These are phyloP conservation scores for Bipolaris oryzae DNA, from an alignment of 2,329 filamentous ascomycete genomes.

Conservation along the genomic window DNA sequence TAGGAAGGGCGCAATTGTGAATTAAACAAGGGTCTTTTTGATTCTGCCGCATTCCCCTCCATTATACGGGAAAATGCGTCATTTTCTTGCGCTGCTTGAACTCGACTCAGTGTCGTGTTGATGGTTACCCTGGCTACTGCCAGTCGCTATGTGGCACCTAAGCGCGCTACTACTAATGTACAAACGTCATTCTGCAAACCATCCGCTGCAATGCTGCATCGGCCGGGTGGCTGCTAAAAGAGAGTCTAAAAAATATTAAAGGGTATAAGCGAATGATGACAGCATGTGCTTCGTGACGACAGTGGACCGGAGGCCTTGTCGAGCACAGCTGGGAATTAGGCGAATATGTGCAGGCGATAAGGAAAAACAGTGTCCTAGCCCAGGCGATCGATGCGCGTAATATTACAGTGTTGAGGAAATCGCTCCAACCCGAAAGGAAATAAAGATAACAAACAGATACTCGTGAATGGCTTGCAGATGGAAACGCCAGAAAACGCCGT, in stretches of 20 bases:
- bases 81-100: slow-evolving; percentile 29
- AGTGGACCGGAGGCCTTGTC: slow-evolving; percentile 22
- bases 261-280: slow-evolving; percentile 44
- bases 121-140: slow-evolving; percentile 13
- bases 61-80: slow-evolving; percentile 32
- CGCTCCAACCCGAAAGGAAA: slow-evolving; percentile 22
- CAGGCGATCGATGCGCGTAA: slow-evolving; percentile 23
- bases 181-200: slow-evolving; percentile 42
- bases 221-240: slow-evolving; percentile 32
- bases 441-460: slow-evolving; percentile 27
- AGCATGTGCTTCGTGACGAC: slow-evolving; percentile 29
- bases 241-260: slow-evolving; percentile 49
- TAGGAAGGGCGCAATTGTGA: slow-evolving; percentile 4
- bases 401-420: slow-evolving; percentile 40
- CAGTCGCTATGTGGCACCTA: background rate
- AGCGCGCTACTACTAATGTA: slow-evolving; percentile 41
- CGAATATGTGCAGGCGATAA: slow-evolving; percentile 8
- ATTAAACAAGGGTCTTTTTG: slow-evolving; percentile 28
- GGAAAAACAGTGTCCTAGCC: slow-evolving; percentile 5
- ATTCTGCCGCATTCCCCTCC: slow-evolving; percentile 27
- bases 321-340: slow-evolving; percentile 24
- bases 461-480: slow-evolving; percentile 24
- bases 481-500: slow-evolving; percentile 33
- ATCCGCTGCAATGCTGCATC: slow-evolving; percentile 13
- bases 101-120: slow-evolving; percentile 21